Conservation (phyloP, 2,329 filamentous ascomycete genomes). For the Tolypocladium pustulatum region DNA sequence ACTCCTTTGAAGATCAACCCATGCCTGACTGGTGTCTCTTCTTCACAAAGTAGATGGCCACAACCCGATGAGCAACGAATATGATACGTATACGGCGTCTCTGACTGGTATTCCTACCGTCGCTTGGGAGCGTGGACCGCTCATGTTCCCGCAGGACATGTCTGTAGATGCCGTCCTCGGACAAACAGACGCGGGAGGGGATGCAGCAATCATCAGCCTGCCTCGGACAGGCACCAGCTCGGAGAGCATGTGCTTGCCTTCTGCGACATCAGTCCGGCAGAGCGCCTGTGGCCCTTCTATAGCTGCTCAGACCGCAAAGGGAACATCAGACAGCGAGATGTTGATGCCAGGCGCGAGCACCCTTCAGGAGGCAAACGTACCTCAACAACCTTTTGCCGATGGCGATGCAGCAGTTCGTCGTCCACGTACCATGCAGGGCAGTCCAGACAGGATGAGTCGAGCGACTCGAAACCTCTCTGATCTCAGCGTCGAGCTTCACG, state of each 20-base stretch:
- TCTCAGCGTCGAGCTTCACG: not conserved
- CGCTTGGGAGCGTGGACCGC: not conserved
- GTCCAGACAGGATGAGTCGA: not conserved
- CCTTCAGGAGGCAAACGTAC: not conserved
- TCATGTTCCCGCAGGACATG: not conserved
- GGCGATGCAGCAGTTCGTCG: not conserved
- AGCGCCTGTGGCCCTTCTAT: not conserved
- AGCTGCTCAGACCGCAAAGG: not conserved
- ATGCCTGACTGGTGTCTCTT: not conserved
- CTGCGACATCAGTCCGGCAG: not conserved
- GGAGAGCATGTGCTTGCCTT: not conserved
- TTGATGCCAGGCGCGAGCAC: not conserved
- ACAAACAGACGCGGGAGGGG: not conserved
- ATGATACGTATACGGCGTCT: not conserved
- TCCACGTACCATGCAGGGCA: not conserved
- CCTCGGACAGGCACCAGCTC: not conserved
- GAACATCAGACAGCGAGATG: not conserved
- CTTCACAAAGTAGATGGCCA: not conserved
- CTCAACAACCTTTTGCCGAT: not conserved
- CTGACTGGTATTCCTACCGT: not conserved
- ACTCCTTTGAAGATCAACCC: not conserved
- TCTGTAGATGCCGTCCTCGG: not conserved
- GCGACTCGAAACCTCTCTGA: not conserved
- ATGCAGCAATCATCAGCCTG: not conserved
- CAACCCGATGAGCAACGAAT: not conserved